Evolutionary conservation across 106 monocot genomes (phyloP).

Genomic region (Dendrobium catenatum): DNA sequence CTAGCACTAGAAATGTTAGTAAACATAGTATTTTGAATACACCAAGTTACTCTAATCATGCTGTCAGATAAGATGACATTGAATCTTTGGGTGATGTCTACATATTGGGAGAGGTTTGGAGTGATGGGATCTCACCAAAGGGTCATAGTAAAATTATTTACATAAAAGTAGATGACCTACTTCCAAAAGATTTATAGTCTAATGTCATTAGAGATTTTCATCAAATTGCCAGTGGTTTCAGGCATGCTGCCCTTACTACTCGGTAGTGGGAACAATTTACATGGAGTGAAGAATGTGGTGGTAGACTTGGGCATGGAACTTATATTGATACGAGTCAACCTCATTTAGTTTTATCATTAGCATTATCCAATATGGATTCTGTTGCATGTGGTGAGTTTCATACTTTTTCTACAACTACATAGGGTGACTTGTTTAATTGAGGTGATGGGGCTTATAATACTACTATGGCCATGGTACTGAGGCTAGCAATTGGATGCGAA

Average conservation of each 20-base stretch:
- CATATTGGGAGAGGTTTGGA: too few relatives aligned
- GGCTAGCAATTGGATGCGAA: slow-evolving; percentile 59
- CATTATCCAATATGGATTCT: slow-evolving; percentile 20
- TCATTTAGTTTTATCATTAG: too few relatives aligned
- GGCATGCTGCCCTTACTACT: slow-evolving; percentile 77
- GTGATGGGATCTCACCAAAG: neutral
- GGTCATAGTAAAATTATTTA: slow-evolving; percentile 19
- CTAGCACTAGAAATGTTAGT: too few relatives aligned
- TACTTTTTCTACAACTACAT: slow-evolving; percentile 43
- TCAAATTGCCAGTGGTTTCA: slow-evolving; percentile 71
- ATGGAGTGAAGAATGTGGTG: too few relatives aligned
- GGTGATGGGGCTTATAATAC: slow-evolving; percentile 40
- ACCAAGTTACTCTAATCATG: neutral
- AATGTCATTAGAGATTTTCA: slow-evolving; percentile 70
- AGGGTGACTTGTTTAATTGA: slow-evolving; percentile 60
- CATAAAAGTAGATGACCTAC: slow-evolving; percentile 48
- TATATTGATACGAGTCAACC: too few relatives aligned
- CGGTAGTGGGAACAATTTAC: neutral
- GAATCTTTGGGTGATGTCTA: too few relatives aligned
- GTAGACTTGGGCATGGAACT: too few relatives aligned
- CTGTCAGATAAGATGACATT: neutral
- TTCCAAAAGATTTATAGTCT: slow-evolving; percentile 75
- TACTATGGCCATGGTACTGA: neutral
- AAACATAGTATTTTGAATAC: too few relatives aligned
- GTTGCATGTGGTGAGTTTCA: slow-evolving; percentile 67